These are phyloP conservation scores for Pseudogymnoascus sp. DNA, from an alignment of 2,329 filamentous ascomycete genomes.

Conservation along the genomic window DNA sequence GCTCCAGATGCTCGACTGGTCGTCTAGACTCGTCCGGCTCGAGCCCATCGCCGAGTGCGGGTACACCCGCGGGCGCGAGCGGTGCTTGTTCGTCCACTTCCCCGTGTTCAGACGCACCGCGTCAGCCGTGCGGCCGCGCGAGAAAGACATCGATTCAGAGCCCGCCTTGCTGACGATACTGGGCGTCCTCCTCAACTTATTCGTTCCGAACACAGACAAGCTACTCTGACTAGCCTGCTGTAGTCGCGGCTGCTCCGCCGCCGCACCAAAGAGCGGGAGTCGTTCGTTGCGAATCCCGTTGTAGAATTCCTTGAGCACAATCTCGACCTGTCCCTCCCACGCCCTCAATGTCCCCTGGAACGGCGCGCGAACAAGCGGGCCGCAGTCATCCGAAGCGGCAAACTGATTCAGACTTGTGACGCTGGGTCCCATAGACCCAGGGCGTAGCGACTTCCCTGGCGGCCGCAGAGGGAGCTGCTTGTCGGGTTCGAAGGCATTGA, in stretches of 20 bases:
- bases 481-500: neutral
- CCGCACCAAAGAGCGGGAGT: constrained; percentile 75
- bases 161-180: constrained; percentile 90
- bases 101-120: constrained; percentile 32
- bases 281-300: constrained; percentile 77
- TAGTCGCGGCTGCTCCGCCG: constrained; percentile 35
- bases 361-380: constrained; percentile 67
- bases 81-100: constrained; percentile 76
- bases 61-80: constrained; percentile 69
- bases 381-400: constrained; percentile 45
- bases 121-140: constrained; percentile 61
- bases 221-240: constrained; percentile 44
- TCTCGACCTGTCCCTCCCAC: constrained; percentile 85
- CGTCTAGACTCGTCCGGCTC: constrained; percentile 88
- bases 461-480: neutral
- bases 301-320: constrained; percentile 88
- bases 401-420: constrained; percentile 8
- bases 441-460: constrained; percentile 18
- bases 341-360: constrained; percentile 67
- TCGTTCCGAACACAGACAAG: constrained; percentile 58
- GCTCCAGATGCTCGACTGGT: constrained; percentile 83
- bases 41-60: constrained; percentile 76
- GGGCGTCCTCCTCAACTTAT: constrained; percentile 73
- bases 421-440: constrained; percentile 28
- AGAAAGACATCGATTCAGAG: constrained; percentile 66